These are phyloP conservation scores for Lentinula novae-zelandiae DNA, from an alignment of 1,284 basidiomycete species.

Conservation along the genomic window DNA sequence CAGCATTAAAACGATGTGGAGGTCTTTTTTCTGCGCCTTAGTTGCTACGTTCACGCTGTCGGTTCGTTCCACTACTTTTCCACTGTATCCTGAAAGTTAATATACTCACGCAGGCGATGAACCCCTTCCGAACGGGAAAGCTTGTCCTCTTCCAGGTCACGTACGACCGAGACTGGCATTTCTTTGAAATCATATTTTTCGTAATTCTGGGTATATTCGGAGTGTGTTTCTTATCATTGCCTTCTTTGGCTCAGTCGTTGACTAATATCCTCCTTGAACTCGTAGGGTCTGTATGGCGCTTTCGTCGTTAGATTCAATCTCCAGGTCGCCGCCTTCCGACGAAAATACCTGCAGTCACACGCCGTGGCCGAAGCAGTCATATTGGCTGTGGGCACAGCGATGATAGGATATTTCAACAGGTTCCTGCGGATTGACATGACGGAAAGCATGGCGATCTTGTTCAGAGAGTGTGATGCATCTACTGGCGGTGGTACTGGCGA, in stretches of 20 bases:
- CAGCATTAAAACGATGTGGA: slow-evolving; percentile 98
- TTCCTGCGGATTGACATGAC: slow-evolving; percentile 99
- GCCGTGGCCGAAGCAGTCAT: slow-evolving; percentile 88
- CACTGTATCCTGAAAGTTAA: slow-evolving; percentile 6
- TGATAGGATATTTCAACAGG: slow-evolving; percentile 91
- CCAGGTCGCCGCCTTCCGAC: slow-evolving; percentile 90
- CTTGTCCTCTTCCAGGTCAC: slow-evolving; percentile 98
- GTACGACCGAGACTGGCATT: slow-evolving; percentile 98
- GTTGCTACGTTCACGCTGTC: slow-evolving; percentile 95
- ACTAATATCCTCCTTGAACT: not conserved
- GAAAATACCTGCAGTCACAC: slow-evolving; percentile 82
- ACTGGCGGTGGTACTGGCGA: slow-evolving; percentile 71
- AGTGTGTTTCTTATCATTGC: slow-evolving; percentile 40
- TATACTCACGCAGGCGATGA: slow-evolving; percentile 71
- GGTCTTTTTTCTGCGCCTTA: slow-evolving; percentile 94
- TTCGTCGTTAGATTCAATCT: slow-evolving; percentile 97
- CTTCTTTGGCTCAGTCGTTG: slow-evolving; percentile 4
- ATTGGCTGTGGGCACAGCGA: slow-evolving; percentile 85
- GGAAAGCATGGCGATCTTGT: slow-evolving; percentile 93
- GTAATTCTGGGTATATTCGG: slow-evolving; percentile 95
- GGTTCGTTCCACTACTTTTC: slow-evolving; percentile 44
- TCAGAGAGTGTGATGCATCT: slow-evolving; percentile 85
- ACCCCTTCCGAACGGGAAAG: slow-evolving; percentile 97
- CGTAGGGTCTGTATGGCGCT: slow-evolving; percentile 92
- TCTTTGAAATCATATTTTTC: slow-evolving; percentile 98